Percentiles rank a stretch among this genome's conserved stretches.
Conservation (phyloP, 371 early-diverging fungal genomes). For the Rhizopus microsporus region DNA sequence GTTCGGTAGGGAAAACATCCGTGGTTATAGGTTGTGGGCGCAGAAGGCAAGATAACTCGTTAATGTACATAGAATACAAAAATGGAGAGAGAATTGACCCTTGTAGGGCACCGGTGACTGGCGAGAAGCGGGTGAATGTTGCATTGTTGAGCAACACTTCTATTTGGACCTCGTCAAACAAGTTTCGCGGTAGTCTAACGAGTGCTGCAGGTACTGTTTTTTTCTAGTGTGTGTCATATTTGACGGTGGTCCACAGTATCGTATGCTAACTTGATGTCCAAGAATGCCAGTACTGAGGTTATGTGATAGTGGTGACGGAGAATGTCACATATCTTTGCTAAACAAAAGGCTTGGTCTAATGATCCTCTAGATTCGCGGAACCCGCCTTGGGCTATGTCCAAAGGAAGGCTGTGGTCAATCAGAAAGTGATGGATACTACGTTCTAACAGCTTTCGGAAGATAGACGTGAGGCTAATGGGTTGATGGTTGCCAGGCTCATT, state of each 20-base stretch:
- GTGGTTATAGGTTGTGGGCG: too few relatives aligned
- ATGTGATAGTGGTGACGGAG: not conserved
- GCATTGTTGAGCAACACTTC: conserved; percentile 2
- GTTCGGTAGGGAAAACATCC: too few relatives aligned
- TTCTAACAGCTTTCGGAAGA: conserved; percentile 13
- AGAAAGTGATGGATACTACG: not conserved
- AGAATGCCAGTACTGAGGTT: conserved; percentile 14
- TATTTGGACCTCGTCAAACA: conserved; percentile 21
- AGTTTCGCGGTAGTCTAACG: conserved; percentile 10
- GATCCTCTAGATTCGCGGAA: conserved; percentile 20
- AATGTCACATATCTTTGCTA: conserved; percentile 8
- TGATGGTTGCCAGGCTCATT: conserved; percentile 21
- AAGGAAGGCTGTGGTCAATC: too few relatives aligned
- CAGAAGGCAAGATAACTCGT: conserved; percentile 14
- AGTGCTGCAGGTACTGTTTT: not conserved
- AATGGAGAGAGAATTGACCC: too few relatives aligned
- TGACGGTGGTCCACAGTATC: conserved; percentile 15
- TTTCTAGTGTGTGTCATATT: not conserved
- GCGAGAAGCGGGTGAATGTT: conserved; percentile 13
- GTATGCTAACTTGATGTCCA: conserved; percentile 22
- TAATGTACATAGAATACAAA: conserved; percentile 18
- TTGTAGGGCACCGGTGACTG: too few relatives aligned
- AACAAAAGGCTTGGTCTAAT: conserved; percentile 21
- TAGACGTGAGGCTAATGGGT: conserved; percentile 18
- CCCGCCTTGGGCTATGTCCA: conserved; percentile 34